Percentiles rank a stretch among this genome's conserved stretches.
These are phyloP conservation scores for Apiotrichum gamsii DNA, from an alignment of 1,284 basidiomycete species.

Conservation along the genomic window DNA sequence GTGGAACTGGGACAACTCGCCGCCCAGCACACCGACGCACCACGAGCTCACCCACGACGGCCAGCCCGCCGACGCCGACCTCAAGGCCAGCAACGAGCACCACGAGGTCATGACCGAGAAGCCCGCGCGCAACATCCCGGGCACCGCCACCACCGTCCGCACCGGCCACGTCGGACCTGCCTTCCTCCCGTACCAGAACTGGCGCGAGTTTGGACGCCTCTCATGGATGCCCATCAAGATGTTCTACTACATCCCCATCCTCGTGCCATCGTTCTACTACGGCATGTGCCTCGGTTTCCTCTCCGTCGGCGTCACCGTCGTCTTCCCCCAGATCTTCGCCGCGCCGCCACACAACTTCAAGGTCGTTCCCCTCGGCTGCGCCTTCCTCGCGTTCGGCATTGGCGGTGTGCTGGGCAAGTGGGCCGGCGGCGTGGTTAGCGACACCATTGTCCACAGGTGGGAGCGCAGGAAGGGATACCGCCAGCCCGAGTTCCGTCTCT, in stretches of 20 bases:
- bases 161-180: slow-evolving; percentile 2
- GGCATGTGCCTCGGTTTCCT: slow-evolving; percentile 40
- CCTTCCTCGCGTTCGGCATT: slow-evolving; percentile 39
- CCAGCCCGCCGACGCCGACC: neutral
- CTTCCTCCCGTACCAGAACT: neutral
- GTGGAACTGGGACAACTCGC: slow-evolving; percentile 31
- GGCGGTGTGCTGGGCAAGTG: slow-evolving; percentile 42
- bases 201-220: neutral
- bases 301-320: slow-evolving; percentile 40
- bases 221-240: neutral
- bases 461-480: slow-evolving; percentile 32
- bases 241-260: slow-evolving; percentile 23
- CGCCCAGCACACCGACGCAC: neutral
- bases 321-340: slow-evolving; percentile 37
- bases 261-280: slow-evolving; percentile 39
- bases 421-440: slow-evolving; percentile 39
- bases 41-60: neutral
- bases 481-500: slow-evolving; percentile 44
- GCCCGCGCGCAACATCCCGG: neutral
- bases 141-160: neutral
- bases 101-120: neutral
- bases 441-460: slow-evolving; percentile 34
- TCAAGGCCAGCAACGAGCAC: neutral
- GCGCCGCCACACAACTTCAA: slow-evolving; percentile 39
- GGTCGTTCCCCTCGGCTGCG: slow-evolving; percentile 32